Conservation (phyloP, 306 rosid species). For the Oemleria cerasiformis region DNA sequence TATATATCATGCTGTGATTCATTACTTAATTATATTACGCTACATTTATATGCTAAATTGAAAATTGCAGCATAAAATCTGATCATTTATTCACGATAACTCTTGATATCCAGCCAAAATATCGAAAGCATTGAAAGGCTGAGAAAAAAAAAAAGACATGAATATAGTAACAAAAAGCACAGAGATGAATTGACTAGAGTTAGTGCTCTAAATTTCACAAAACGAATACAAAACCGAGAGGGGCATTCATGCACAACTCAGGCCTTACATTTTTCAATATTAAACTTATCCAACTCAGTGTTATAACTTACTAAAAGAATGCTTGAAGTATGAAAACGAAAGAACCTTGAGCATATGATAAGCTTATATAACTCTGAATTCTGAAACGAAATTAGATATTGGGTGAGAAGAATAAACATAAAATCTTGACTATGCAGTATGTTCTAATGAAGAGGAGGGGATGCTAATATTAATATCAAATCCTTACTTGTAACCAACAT, state of each 20-base stretch:
- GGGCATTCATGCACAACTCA: background rate
- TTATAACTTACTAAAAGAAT: background rate
- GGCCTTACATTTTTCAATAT: background rate
- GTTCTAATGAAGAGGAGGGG: background rate
- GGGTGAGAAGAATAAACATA: no score
- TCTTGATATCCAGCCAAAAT: background rate
- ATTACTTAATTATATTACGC: background rate
- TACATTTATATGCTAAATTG: background rate
- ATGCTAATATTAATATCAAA: background rate
- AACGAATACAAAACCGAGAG: background rate
- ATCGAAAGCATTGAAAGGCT: background rate
- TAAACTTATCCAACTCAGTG: conserved; percentile 12
- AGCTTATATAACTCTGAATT: conserved; percentile 1
- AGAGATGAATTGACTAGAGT: background rate
- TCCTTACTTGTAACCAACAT: conserved; percentile 10
- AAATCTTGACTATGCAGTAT: no score
- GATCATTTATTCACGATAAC: background rate
- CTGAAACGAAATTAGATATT: background rate
- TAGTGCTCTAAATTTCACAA: background rate
- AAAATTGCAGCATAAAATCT: conserved; percentile 10
- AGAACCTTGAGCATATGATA: background rate
- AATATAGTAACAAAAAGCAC: background rate
- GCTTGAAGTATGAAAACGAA: background rate
- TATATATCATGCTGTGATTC: background rate
- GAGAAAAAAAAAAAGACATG: background rate